phyloP scores from a whole-genome alignment of 352 stramenopile genomes.

The Globisporangium abappressorium region DNA sequence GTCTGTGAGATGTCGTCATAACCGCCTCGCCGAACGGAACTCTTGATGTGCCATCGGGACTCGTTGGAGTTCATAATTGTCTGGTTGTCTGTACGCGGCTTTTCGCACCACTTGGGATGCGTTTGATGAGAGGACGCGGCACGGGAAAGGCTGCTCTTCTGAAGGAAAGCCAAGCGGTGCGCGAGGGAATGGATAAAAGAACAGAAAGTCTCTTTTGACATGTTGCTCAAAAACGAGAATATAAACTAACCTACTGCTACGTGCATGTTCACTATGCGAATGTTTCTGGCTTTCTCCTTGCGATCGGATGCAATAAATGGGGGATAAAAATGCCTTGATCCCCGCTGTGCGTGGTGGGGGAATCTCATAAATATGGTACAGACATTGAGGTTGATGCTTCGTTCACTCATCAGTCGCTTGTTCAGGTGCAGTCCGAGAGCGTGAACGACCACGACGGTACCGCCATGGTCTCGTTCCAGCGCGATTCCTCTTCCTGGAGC shows the following conservation, averaged over 20 bases:
- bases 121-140: neutral
- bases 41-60: neutral
- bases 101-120: neutral
- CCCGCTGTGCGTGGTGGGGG: neutral
- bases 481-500: slow-evolving; percentile 53
- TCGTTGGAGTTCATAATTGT: neutral
- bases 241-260: neutral
- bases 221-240: slow-evolving; percentile 2
- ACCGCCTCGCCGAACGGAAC: neutral
- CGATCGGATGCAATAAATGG: neutral
- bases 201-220: slow-evolving; percentile 3
- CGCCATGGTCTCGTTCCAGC: slow-evolving; percentile 52
- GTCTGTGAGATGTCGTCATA: neutral
- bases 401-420: neutral
- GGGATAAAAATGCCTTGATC: slow-evolving; percentile 8
- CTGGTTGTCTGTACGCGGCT: neutral
- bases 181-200: neutral
- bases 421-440: slow-evolving; percentile 42
- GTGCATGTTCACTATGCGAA: neutral
- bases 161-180: too few species aligned
- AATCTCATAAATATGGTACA: slow-evolving; percentile 17
- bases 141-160: neutral
- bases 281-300: neutral
- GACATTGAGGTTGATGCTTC: neutral
- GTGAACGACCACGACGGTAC: slow-evolving; percentile 60